Base-by-base conservation (phyloP, 495 filamentous ascomycete species). In the Penicillium taxi region DNA sequence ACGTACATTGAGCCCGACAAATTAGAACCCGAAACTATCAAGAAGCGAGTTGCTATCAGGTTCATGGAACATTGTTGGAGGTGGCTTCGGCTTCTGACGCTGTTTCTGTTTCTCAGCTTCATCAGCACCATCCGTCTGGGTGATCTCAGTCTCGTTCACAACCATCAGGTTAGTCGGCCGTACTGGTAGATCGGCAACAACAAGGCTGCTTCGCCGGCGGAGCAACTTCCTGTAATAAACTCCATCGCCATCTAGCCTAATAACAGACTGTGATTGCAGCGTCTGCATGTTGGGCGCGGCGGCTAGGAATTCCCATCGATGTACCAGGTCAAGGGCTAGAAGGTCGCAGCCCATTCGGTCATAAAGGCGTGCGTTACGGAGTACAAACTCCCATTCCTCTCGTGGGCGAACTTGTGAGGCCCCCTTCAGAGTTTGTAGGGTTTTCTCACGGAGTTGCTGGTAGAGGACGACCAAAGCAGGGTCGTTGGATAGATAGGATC, bases 311-410 rank as follows among this genome's bases (percentile, higher is more conserved):
- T 88, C 82, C 89, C 89, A 96, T 50, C 84, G 87, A 5, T 81
- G 75, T 5, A 88, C 84, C 44, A 65, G 48, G 47, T 94, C 86
- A 8, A 98, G 64, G 8, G 93, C 91, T 2, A 96, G 74, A n/a
- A 95, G 50, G 54, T 94, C 90, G 49, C 91, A 94, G 9, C 91
- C 91, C 93, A 96, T 96, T 1, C 93, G 78, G 54, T 86, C 81
- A 48, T 96, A 94, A 4, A 95, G 67, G 20, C 84, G 69, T 7
- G 90, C 90, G 32, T 83, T 95, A 47, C 93, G 85, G 17, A 94
- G 57, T 4, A 98, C 77, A 48, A 96, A 96, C 18, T 80, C 78
- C 81, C 84, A 95, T 61, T 96, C 91, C 2, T 75, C 80, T 27
- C 69, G 69, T 0, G 83, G 80, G 4, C 81, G 78, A n/a, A 95